Conservation (phyloP, 164 flowering plant species). For the Cinnamomum micranthum region DNA sequence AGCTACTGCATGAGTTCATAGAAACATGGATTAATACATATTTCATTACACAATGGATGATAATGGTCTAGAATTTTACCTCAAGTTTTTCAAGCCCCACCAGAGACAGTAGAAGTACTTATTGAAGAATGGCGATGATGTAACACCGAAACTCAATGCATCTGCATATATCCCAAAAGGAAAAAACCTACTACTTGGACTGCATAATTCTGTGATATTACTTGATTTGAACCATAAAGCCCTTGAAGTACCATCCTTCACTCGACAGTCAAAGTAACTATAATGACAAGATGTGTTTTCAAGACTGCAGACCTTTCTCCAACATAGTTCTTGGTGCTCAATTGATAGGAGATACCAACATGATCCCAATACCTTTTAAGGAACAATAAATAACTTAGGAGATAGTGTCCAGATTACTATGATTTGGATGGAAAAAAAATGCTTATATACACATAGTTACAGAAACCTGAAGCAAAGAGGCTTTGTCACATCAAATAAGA, state of each 20-base stretch:
- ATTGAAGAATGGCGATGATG: constrained; percentile 36
- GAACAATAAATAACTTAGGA: background rate
- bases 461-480: too few species aligned
- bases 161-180: constrained; percentile 59
- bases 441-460: background rate
- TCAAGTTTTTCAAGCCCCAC: constrained; percentile 70
- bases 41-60: background rate
- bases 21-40: background rate
- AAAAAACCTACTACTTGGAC: constrained; percentile 29
- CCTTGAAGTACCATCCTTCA: constrained; percentile 13
- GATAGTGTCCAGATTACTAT: background rate
- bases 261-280: constrained; percentile 40
- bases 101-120: constrained; percentile 76
- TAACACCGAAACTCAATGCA: constrained; percentile 39
- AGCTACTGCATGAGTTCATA: constrained; percentile 47
- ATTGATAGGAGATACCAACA: constrained; percentile 68
- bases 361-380: constrained; percentile 55
- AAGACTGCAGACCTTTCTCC: constrained; percentile 47
- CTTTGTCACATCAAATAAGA: too few species aligned
- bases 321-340: constrained; percentile 60
- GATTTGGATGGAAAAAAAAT: background rate
- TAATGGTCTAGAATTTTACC: constrained; percentile 26
- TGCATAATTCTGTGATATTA: constrained; percentile 46
- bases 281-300: constrained; percentile 27
- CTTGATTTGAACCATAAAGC: constrained; percentile 45